phyloP scores from a whole-genome alignment of 1,284 basidiomycete genomes.

The Pseudozyma thailandica region DNA sequence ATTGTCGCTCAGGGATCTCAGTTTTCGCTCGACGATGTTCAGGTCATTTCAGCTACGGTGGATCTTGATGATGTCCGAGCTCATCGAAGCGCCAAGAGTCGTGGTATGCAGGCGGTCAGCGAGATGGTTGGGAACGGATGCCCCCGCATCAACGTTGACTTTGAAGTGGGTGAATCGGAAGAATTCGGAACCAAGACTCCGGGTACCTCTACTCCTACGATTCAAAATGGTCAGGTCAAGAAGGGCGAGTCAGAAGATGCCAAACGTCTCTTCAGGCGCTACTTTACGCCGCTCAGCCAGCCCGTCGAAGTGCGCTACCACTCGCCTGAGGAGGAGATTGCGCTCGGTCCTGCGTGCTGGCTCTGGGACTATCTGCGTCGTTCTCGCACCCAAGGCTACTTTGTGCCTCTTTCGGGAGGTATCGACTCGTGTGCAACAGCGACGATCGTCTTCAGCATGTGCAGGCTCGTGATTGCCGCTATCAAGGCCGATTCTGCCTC shows the following conservation, averaged over 20 bases:
- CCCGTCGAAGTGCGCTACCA: conserved; percentile 79
- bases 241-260: conserved; percentile 8
- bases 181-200: conserved; percentile 46
- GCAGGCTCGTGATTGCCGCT: conserved; percentile 84
- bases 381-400: conserved; percentile 93
- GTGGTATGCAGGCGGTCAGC: conserved; percentile 86
- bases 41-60: conserved; percentile 92
- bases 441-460: conserved; percentile 96
- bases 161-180: conserved; percentile 70
- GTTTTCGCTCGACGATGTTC: conserved; percentile 93
- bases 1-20: conserved; percentile 95
- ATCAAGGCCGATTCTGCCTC: conserved; percentile 3
- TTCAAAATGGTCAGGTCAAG: background rate
- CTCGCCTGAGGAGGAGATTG: conserved; percentile 93
- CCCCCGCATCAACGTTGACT: conserved; percentile 72
- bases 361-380: conserved; percentile 98
- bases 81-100: conserved; percentile 78
- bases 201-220: conserved; percentile 22
- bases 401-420: conserved; percentile 95
- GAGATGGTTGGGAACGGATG: conserved; percentile 70
- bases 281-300: conserved; percentile 39
- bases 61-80: conserved; percentile 94
- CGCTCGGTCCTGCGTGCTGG: conserved; percentile 98
- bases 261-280: conserved; percentile 23
- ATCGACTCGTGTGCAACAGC: conserved; percentile 97